Evolutionary conservation across 352 stramenopile genomes (phyloP).

Genomic region (Pythium apleroticum): DNA sequence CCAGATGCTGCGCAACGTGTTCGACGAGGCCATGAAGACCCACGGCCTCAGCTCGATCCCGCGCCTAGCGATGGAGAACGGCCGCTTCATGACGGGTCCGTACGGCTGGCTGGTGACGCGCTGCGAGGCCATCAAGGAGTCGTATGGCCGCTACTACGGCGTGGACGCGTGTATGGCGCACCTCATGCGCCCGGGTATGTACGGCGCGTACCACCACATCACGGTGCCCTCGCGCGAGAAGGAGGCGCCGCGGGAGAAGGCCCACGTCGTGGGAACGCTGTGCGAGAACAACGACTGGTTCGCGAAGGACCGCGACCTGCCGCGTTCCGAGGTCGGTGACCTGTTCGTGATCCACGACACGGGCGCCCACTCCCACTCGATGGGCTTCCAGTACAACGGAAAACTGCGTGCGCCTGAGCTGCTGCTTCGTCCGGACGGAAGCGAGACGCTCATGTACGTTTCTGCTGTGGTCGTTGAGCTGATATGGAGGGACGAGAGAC

Average conservation of each 20-base stretch:
- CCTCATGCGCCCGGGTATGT: conserved; percentile 91
- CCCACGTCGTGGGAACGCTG: conserved; percentile 84
- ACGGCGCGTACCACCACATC: conserved; percentile 89
- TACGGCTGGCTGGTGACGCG: conserved; percentile 85
- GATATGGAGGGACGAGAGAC: background rate
- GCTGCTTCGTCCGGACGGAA: conserved; percentile 58
- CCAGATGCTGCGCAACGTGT: conserved; percentile 74
- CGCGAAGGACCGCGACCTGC: conserved; percentile 78
- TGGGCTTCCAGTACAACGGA: conserved; percentile 93
- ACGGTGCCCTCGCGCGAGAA: conserved; percentile 62
- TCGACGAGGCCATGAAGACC: conserved; percentile 70
- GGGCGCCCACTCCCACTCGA: conserved; percentile 89
- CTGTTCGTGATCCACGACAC: conserved; percentile 91
- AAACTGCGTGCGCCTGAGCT: conserved; percentile 89
- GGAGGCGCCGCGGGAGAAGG: conserved; percentile 32
- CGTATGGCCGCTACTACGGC: conserved; percentile 85
- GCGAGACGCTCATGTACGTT: conserved; percentile 68
- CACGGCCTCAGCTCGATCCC: conserved; percentile 64
- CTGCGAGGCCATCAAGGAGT: conserved; percentile 86
- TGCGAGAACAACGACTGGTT: conserved; percentile 94
- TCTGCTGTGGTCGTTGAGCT: conserved; percentile 3
- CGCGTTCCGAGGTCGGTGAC: conserved; percentile 73
- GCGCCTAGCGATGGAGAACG: conserved; percentile 89
- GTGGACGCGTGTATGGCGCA: conserved; percentile 90
- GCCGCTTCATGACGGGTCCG: conserved; percentile 86